Percentiles rank a stretch among this genome's conserved stretches.
phyloP scores from a whole-genome alignment of 1,284 basidiomycete genomes.

The Ustilago cynodontis region DNA sequence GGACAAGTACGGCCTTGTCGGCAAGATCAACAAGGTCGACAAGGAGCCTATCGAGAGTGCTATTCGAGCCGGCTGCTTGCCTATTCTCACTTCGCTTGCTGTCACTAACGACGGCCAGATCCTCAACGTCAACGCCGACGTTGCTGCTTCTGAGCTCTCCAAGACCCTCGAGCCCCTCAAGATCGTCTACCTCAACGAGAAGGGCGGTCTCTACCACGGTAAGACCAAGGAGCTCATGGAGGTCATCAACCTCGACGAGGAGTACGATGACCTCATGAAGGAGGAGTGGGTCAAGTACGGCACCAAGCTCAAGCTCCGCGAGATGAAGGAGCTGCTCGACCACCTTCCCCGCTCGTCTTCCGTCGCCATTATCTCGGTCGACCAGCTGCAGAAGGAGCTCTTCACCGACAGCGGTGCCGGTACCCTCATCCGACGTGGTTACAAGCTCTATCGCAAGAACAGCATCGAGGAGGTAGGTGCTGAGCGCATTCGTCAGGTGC shows the following conservation, averaged over 20 bases:
- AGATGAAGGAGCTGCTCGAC: conserved; percentile 99
- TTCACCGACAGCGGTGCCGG: conserved; percentile 99
- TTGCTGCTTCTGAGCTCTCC: conserved; percentile 68
- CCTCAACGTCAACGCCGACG: conserved; percentile 70
- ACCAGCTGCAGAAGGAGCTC: conserved; percentile 94
- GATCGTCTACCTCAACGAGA: conserved; percentile 98
- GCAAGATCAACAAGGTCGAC: conserved; percentile 68
- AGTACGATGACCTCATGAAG: conserved; percentile 96
- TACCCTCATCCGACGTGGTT: conserved; percentile 95
- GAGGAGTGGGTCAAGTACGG: conserved; percentile 99
- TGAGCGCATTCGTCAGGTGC: conserved; percentile 78
- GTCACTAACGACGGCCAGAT: conserved; percentile 69
- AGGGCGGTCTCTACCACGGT: conserved; percentile 98
- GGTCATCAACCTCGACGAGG: conserved; percentile 97
- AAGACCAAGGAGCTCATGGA: conserved; percentile 76
- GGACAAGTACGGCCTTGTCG: conserved; percentile 70
- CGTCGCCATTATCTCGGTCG: conserved; percentile 95
- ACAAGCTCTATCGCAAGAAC: conserved; percentile 93
- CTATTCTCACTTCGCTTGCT: conserved; percentile 68
- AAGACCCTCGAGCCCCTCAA: conserved; percentile 75
- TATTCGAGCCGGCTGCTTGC: conserved; percentile 68
- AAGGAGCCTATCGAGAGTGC: conserved; percentile 70
- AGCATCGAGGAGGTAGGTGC: conserved; percentile 86
- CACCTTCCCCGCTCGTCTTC: conserved; percentile 97
- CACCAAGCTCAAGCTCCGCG: conserved; percentile 98